Percentiles rank a stretch among this genome's conserved stretches.
phyloP scores from a whole-genome alignment of 257 asterid species.

The Buddleja alternifolia region DNA sequence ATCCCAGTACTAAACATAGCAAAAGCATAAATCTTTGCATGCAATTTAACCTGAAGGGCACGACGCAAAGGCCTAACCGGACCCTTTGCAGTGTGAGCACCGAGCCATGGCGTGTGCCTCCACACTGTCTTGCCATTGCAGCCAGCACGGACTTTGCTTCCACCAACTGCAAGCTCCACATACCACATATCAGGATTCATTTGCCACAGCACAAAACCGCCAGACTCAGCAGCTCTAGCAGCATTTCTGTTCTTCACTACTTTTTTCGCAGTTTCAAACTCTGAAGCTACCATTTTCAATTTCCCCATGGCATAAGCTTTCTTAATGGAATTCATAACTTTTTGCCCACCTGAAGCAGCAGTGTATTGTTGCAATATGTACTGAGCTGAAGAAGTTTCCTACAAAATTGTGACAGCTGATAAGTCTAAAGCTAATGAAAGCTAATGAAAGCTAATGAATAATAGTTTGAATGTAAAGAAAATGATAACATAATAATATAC shows the following conservation, averaged over 20 bases:
- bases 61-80: slow-evolving; percentile 85
- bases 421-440: neutral
- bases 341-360: slow-evolving; percentile 85
- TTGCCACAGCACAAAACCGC: slow-evolving; percentile 87
- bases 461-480: neutral
- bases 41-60: slow-evolving; percentile 67
- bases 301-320: slow-evolving; percentile 87
- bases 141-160: slow-evolving; percentile 83
- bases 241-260: slow-evolving; percentile 67
- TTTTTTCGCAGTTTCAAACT: slow-evolving; percentile 75
- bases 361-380: slow-evolving; percentile 79
- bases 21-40: neutral
- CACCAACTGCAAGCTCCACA: slow-evolving; percentile 85
- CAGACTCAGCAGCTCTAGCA: slow-evolving; percentile 62
- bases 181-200: slow-evolving; percentile 90
- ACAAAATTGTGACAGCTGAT: slow-evolving; percentile 23
- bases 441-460: neutral
- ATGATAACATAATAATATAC: neutral
- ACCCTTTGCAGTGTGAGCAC: slow-evolving; percentile 82
- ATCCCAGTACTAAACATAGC: neutral
- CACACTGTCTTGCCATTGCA: slow-evolving; percentile 85
- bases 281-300: slow-evolving; percentile 79
- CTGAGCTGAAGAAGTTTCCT: slow-evolving; percentile 86
- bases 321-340: slow-evolving; percentile 59
- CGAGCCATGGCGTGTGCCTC: slow-evolving; percentile 94